Base-by-base conservation (phyloP, 768 basidiomycete species). In the Lyophyllum semitale region DNA sequence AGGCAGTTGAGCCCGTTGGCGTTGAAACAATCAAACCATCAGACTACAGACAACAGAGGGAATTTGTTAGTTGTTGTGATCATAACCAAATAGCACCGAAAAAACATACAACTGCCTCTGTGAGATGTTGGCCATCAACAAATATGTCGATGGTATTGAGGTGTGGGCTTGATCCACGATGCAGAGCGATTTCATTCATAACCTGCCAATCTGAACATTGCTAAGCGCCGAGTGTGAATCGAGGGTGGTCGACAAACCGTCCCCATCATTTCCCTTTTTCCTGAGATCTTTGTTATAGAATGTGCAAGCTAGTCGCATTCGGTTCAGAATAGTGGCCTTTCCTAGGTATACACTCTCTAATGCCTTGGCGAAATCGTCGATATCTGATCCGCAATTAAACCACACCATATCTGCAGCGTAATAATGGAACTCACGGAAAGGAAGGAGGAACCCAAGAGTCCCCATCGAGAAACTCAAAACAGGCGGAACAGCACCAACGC, bases 1-100 rank as follows among this genome's bases (percentile, higher is more conserved):
- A 97, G 15, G 95, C 95, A 3, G 95, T 97, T 20, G 95, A 97
- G 6, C 95, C 95, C 2, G 95, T 98, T 20, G 95, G 95, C 1
- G 95, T 98, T 7, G 94, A 94, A 51, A 98, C 85, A 53, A 97
- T 94, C 55, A 97, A 76, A 33, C 95, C 95, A 63, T 97, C 95
- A 32, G 93, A 93, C 94, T 95, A 65, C 26, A 23, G 4, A 40
- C 18, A 25, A 29, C 12, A 42, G 29, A 20, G 7, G 37, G 43
- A 17, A 25, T 18, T 54, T 57, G 38, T 53, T 55, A 53, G 53
- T 33, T 43, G 49, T 37, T 26, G 52, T 43, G 52, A 48, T 45
- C 23, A 23, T 37, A 55, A 25, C 29, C 8, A 51, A 45, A 15
- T 12, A 27, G 43, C 13, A 13, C 25, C 35, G 47, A 49, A 54